These are phyloP conservation scores for Alternaria brassicae DNA, from an alignment of 2,329 filamentous ascomycete species.

Conservation along the genomic window DNA sequence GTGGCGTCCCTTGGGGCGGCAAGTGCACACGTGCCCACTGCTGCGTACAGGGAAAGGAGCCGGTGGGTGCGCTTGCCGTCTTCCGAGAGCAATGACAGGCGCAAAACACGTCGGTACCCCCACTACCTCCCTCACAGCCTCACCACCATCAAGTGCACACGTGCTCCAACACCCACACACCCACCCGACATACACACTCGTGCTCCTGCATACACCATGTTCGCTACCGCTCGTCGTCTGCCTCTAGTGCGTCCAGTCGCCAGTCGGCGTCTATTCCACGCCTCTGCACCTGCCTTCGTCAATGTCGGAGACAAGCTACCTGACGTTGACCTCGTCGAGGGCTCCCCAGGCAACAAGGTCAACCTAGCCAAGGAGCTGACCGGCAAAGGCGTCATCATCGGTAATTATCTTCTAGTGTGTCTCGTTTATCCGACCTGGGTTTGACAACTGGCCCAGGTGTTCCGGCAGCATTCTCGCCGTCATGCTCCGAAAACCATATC, in stretches of 20 bases:
- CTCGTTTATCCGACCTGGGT: slow-evolving; percentile 6
- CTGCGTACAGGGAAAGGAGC: slow-evolving; percentile 6
- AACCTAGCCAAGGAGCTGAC: slow-evolving; percentile 79
- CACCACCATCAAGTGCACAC: slow-evolving; percentile 11
- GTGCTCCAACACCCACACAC: slow-evolving; percentile 1
- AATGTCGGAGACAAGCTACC: slow-evolving; percentile 82
- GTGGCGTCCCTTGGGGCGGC: neutral
- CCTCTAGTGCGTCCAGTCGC: slow-evolving; percentile 30
- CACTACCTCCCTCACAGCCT: slow-evolving; percentile 9
- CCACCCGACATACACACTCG: slow-evolving; percentile 12
- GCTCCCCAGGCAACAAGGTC: slow-evolving; percentile 90
- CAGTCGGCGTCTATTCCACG: slow-evolving; percentile 64
- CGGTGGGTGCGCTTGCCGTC: slow-evolving; percentile 12
- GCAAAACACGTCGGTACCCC: neutral
- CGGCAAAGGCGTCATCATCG: slow-evolving; percentile 79
- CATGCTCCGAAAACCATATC: slow-evolving; percentile 74
- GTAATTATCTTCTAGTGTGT: slow-evolving; percentile 28
- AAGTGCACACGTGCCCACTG: neutral
- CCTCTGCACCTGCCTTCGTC: slow-evolving; percentile 68
- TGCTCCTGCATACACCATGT: slow-evolving; percentile 26
- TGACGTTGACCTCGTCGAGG: slow-evolving; percentile 77
- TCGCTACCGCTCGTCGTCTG: slow-evolving; percentile 40
- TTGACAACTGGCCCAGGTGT: slow-evolving; percentile 37
- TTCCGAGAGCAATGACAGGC: slow-evolving; percentile 5
- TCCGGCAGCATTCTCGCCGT: slow-evolving; percentile 59